Percentiles rank a stretch among this genome's conserved stretches.
Evolutionary conservation across 2,329 filamentous ascomycete genomes (phyloP).

Genomic region (Penicillium oxalicum): DNA sequence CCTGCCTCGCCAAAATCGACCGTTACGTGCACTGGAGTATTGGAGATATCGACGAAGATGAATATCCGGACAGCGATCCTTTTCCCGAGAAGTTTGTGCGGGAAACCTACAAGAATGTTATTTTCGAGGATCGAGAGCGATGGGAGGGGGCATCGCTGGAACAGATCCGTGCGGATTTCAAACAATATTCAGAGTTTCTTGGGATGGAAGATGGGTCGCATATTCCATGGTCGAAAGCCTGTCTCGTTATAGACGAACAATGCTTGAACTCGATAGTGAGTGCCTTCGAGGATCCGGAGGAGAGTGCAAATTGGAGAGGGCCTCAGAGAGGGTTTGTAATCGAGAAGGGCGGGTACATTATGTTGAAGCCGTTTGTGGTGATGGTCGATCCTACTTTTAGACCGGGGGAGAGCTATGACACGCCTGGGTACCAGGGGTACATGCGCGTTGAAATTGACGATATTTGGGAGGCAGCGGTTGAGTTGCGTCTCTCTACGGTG

Average conservation of each 20-base stretch:
- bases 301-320: background rate
- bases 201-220: background rate
- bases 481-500: background rate
- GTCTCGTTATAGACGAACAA: background rate
- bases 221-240: background rate
- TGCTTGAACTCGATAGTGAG: background rate
- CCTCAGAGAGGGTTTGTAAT: background rate
- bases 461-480: background rate
- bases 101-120: constrained; percentile 3
- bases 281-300: background rate
- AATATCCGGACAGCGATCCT: background rate
- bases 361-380: background rate
- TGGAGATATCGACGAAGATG: background rate
- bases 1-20: constrained; percentile 11
- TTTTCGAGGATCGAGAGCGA: constrained; percentile 3
- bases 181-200: background rate
- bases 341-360: background rate
- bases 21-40: constrained; percentile 11
- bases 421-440: constrained; percentile 1
- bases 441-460: background rate
- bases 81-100: constrained; percentile 3
- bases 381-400: background rate
- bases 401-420: background rate
- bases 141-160: constrained; percentile 4
- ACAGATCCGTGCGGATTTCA: constrained; percentile 5